Evolutionary conservation across 805 yeast species (phyloP), one percentile per base, ranked within the genome.

Genomic region (Starmerella cellae): DNA sequence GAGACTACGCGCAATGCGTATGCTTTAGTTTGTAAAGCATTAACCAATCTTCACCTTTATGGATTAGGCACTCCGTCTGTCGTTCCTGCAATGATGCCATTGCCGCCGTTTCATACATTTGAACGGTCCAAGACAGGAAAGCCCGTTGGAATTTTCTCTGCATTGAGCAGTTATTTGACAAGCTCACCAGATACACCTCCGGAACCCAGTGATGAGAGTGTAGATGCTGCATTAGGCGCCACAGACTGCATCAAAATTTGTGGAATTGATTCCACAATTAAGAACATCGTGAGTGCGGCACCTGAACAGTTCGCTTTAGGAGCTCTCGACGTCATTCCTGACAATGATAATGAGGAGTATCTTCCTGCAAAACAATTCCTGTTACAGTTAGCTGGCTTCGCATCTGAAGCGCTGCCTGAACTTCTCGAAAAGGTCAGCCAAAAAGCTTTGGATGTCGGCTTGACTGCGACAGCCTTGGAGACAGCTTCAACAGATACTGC

Each of bases 171-270:
- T 0, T 88, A 85, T 55, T 71, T 91, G 60, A 82, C 91, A 49
- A 91, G 96, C 17, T 73, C 78, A 44, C 68, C 79, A 1, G 96
- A 85, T 54, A 93, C 83, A 41, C 76, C 82, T 3, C 78, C 80
- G 0, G 97, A 88, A 59, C 99, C 99, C 11, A 74, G 93, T 2
- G 93, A 82, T 43, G 94, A 83, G 55, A 96, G 88, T 52, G 79
- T 91, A 38, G 94, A 85, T 49, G 73, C 82, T 4, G 82, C 97
- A 0, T 60, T 80, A 13, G 77, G 84, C 4, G 81, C 95, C 0
- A 63, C 79, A 34, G 94, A 87, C 51, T 88, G 96, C 57, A 69
- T 88, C 39, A 73, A 73, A 40, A 74, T 88, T 0, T 75, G 91
- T 48, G 71, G 73, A 38, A 63, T 85, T 4, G 60, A 70, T 3